A percentile compares a stretch with the other conserved stretches of the same genome.
Conservation (phyloP, 2,329 filamentous ascomycete species). For the Stemphylium vesicarium region DNA sequence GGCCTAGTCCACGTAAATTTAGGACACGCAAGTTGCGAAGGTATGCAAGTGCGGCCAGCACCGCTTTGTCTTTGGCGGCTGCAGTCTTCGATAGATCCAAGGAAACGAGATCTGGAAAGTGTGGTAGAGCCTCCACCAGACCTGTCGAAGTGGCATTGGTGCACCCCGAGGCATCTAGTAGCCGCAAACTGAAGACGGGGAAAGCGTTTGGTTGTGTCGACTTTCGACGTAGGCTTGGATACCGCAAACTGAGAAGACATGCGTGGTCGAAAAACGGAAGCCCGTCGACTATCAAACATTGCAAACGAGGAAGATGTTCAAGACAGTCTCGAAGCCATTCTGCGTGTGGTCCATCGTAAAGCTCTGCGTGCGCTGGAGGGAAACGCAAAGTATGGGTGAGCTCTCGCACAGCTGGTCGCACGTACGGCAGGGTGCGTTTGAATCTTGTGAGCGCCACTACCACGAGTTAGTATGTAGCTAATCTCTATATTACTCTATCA, state of each 20-base stretch:
- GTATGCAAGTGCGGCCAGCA: conserved; percentile 56
- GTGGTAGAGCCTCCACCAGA: conserved; percentile 58
- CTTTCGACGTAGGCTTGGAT: conserved; percentile 36
- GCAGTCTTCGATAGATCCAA: conserved; percentile 64
- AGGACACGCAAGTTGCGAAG: conserved; percentile 62
- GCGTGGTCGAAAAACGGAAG: conserved; percentile 69
- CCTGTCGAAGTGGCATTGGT: conserved; percentile 64
- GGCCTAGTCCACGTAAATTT: conserved; percentile 60
- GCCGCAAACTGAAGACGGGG: conserved; percentile 56
- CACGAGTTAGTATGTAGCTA: conserved; percentile 11
- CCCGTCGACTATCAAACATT: conserved; percentile 64
- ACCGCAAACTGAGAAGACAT: conserved; percentile 58
- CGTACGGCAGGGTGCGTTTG: conserved; percentile 62
- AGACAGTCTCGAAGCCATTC: conserved; percentile 67
- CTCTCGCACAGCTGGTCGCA: conserved; percentile 59
- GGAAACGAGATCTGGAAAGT: conserved; percentile 63
- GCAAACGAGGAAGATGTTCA: conserved; percentile 63
- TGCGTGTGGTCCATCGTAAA: conserved; percentile 64
- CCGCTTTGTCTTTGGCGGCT: conserved; percentile 56
- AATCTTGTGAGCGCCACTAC: conserved; percentile 65
- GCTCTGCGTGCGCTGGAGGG: conserved; percentile 65
- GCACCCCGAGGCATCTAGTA: conserved; percentile 64
- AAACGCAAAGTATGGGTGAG: conserved; percentile 68
- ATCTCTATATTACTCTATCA: background rate
- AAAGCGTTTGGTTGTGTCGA: conserved; percentile 31